Percentiles rank a stretch among this genome's conserved stretches.
Conservation (phyloP, 2,329 filamentous ascomycete species). For the Anthostomella pinea region DNA sequence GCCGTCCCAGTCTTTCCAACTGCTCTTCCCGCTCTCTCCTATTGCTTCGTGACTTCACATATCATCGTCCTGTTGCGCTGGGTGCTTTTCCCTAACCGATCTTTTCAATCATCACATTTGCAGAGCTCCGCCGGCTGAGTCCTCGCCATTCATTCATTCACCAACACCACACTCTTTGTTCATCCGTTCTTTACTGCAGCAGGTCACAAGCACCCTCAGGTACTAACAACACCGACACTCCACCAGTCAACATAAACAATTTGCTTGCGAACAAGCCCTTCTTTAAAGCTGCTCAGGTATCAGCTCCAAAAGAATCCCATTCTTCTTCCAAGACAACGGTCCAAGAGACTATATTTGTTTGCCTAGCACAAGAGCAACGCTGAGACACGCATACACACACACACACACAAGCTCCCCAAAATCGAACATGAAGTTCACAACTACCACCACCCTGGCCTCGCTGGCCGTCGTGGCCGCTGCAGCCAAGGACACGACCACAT, state of each 20-base stretch:
- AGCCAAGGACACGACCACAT: conserved; percentile 48
- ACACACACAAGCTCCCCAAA: conserved; percentile 1
- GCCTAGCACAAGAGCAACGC: conserved; percentile 8
- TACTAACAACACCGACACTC: no score
- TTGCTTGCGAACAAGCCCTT: conserved; percentile 11
- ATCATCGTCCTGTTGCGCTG: conserved; percentile 7
- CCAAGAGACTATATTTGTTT: conserved; percentile 11
- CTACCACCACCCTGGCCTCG: conserved; percentile 18
- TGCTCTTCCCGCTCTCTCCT: not conserved
- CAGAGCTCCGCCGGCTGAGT: conserved; percentile 28
- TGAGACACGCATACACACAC: conserved; percentile 8
- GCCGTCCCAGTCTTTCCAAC: not conserved
- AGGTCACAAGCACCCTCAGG: conserved; percentile 16
- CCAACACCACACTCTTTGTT: conserved; percentile 23
- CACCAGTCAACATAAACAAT: no score
- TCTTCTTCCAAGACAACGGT: conserved; percentile 21
- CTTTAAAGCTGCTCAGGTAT: conserved; percentile 16
- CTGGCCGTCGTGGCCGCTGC: conserved; percentile 39
- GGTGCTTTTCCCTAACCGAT: conserved; percentile 15
- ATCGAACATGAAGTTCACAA: conserved; percentile 28
- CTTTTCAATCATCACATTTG: conserved; percentile 23
- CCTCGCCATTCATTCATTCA: conserved; percentile 22
- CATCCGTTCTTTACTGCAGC: conserved; percentile 27
- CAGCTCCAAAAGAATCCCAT: conserved; percentile 15
- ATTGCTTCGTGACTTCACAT: conserved; percentile 1